Conservation (phyloP, 371 early-diverging fungal genomes). For the Mortierella sp. region DNA sequence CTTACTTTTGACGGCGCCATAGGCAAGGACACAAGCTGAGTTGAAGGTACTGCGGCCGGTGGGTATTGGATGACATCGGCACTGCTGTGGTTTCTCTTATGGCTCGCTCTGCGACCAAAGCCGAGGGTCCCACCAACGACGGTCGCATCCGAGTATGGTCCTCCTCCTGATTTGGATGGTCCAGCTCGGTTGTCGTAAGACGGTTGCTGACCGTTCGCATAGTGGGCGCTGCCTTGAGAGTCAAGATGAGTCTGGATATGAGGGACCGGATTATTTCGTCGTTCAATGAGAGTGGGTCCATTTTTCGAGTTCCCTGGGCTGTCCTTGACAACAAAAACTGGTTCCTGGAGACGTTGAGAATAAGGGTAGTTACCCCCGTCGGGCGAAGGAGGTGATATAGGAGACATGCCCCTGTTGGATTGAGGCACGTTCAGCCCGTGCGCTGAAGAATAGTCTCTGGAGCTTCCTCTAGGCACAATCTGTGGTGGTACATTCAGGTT, state of each 20-base stretch:
- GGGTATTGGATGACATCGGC: conserved; percentile 49
- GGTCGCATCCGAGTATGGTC: conserved; percentile 36
- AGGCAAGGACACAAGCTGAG: conserved; percentile 16
- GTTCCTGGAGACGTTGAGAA: conserved; percentile 18
- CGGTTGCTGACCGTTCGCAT: conserved; percentile 24
- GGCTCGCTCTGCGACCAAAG: conserved; percentile 44
- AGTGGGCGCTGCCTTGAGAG: not conserved
- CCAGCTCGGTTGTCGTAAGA: conserved; percentile 13
- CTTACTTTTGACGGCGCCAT: not conserved
- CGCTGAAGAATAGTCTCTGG: conserved; percentile 62
- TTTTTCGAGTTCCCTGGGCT: conserved; percentile 17
- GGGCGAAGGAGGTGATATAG: conserved; percentile 55
- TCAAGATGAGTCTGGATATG: conserved; percentile 51
- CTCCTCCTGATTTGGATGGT: conserved; percentile 13
- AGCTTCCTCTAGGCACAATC: conserved; percentile 57
- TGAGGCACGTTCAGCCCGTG: conserved; percentile 60
- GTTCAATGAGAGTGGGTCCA: conserved; percentile 44
- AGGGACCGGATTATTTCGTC: conserved; percentile 50
- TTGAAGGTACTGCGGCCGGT: conserved; percentile 26
- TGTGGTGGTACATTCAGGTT: conserved; percentile 53
- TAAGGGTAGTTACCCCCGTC: conserved; percentile 31
- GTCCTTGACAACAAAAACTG: conserved; percentile 17
- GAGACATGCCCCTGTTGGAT: conserved; percentile 61
- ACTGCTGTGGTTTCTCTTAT: conserved; percentile 50
- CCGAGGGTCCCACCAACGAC: conserved; percentile 55